Conservation (phyloP, 345 rosid species). For the Linum lewisii region DNA sequence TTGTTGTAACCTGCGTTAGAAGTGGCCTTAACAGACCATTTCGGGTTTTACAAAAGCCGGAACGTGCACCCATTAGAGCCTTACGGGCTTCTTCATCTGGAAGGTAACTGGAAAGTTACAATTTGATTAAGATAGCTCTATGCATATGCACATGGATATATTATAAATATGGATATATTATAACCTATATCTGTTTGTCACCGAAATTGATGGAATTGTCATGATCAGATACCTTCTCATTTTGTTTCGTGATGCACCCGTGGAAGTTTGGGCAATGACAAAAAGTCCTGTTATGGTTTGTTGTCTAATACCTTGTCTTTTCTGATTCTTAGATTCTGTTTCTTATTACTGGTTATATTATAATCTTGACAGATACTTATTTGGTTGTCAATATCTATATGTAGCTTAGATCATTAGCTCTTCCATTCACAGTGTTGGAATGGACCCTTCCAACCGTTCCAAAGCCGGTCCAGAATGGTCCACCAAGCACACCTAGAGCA, state of each 20-base stretch:
- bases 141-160: not conserved
- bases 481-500: constrained; percentile 24
- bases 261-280: constrained; percentile 99
- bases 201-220: not conserved
- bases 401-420: constrained; percentile 99
- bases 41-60: constrained; percentile 92
- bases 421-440: constrained; percentile 98
- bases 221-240: constrained; percentile 83
- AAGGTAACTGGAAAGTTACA: constrained; percentile 36
- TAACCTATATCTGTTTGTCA: not conserved
- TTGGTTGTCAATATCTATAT: constrained; percentile 31
- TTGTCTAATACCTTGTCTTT: constrained; percentile 13
- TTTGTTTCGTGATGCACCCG: constrained; percentile 97
- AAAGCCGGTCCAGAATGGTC: constrained; percentile 50
- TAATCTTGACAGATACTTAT: constrained; percentile 27
- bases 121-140: not conserved
- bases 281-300: constrained; percentile 89
- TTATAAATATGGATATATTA: not conserved
- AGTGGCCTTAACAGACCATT: constrained; percentile 88
- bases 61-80: constrained; percentile 92
- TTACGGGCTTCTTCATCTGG: constrained; percentile 95
- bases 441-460: constrained; percentile 99
- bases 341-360: not conserved
- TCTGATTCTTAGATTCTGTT: not conserved
- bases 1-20: constrained; percentile 85